Conservation (phyloP, 306 rosid species). For the Ammopiptanthus mongolicus region DNA sequence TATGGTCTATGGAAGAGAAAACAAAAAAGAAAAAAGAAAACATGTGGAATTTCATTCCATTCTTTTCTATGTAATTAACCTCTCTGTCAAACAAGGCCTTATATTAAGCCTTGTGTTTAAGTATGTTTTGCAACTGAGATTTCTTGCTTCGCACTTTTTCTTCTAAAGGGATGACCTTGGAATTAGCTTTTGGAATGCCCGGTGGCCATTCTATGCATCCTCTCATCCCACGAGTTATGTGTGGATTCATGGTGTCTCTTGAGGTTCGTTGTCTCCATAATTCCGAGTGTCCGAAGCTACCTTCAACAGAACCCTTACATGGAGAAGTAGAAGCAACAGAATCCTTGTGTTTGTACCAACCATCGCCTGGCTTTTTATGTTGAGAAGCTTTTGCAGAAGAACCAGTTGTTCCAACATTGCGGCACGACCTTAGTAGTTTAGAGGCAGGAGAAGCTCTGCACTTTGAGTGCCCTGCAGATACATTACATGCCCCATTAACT, state of each 20-base stretch:
- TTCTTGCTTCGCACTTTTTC: slow-evolving; percentile 41
- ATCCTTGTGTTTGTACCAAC: no score
- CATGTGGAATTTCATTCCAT: neutral
- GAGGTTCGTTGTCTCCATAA: slow-evolving; percentile 9
- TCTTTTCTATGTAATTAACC: neutral
- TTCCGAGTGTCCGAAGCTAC: slow-evolving; percentile 18
- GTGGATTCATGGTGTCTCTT: slow-evolving; percentile 44
- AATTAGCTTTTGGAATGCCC: slow-evolving; percentile 24
- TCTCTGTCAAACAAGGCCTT: neutral
- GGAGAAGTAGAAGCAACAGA: neutral
- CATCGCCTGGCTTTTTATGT: neutral
- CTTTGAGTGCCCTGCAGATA: neutral
- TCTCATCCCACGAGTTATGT: slow-evolving; percentile 45
- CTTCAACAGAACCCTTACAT: slow-evolving; percentile 4
- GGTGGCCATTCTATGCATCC: slow-evolving; percentile 57
- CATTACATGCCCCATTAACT: no score
- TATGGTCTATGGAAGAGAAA: neutral
- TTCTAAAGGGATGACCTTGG: slow-evolving; percentile 29
- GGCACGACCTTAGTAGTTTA: slow-evolving; percentile 7
- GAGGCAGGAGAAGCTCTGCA: slow-evolving; percentile 16
- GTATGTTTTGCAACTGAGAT: slow-evolving; percentile 36
- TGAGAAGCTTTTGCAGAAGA: neutral
- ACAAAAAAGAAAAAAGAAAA: neutral
- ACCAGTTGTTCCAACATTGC: neutral
- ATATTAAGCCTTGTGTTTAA: slow-evolving; percentile 29